Conservation (phyloP, 352 stramenopile genomes). For the Phytophthora syringae region DNA sequence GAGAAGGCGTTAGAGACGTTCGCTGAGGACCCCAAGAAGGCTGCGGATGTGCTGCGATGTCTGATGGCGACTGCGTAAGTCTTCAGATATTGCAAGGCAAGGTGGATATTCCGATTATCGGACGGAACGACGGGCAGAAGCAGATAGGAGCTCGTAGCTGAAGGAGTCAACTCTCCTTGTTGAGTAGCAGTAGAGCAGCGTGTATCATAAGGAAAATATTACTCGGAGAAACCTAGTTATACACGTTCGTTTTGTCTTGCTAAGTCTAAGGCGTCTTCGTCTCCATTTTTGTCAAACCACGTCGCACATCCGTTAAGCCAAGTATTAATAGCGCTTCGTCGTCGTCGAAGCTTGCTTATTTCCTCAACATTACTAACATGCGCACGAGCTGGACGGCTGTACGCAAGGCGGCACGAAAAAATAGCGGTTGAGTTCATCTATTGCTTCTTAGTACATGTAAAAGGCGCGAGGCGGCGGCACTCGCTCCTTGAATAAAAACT, state of each 20-base stretch:
- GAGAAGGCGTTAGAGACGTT: constrained; percentile 61
- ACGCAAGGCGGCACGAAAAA: constrained; percentile 32
- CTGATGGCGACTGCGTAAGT: constrained; percentile 39
- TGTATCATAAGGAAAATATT: constrained; percentile 54
- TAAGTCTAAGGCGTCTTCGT: no score
- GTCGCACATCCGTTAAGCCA: not conserved
- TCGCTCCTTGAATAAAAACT: constrained; percentile 41
- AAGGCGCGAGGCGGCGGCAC: constrained; percentile 5
- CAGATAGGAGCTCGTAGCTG: constrained; percentile 38
- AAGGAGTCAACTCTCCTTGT: constrained; percentile 35
- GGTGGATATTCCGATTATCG: constrained; percentile 37
- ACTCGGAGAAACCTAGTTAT: constrained; percentile 32
- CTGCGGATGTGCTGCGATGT: constrained; percentile 60
- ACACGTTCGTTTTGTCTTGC: not conserved
- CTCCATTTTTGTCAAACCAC: not conserved
- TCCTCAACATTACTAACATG: constrained; percentile 39
- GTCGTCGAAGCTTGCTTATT: constrained; percentile 39
- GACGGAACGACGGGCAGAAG: constrained; percentile 31
- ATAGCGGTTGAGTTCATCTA: constrained; percentile 35
- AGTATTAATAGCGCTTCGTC: constrained; percentile 1
- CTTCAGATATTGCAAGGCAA: constrained; percentile 22
- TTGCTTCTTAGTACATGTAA: constrained; percentile 38
- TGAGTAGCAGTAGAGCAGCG: constrained; percentile 50
- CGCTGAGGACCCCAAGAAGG: constrained; percentile 58
- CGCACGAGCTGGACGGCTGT: constrained; percentile 13